A percentile compares a stretch with the other conserved stretches of the same genome.
Conservation (phyloP, 371 early-diverging fungal species). For the Phascolomyces articulosus region DNA sequence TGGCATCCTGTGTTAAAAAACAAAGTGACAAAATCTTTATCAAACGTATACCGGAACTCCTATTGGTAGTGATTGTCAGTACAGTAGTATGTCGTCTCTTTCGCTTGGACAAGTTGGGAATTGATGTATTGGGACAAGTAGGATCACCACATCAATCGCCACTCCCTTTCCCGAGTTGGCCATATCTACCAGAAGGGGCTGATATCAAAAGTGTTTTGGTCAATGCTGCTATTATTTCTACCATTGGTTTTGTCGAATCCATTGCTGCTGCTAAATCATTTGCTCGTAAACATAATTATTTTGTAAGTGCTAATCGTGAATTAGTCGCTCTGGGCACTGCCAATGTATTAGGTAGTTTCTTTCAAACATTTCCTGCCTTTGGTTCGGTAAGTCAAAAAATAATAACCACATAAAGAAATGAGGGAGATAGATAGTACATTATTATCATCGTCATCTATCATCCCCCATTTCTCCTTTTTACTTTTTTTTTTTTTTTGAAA, state of each 20-base stretch:
- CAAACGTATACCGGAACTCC: conserved; percentile 80
- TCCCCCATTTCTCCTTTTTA: too few species aligned
- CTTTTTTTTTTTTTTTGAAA: too few species aligned
- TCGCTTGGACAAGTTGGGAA: conserved; percentile 63
- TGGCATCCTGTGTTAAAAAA: conserved; percentile 52
- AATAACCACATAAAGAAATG: too few species aligned
- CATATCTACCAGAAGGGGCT: conserved; percentile 46
- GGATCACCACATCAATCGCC: conserved; percentile 38
- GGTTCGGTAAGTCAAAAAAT: conserved; percentile 72
- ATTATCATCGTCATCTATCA: too few species aligned
- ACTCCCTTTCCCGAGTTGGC: conserved; percentile 59
- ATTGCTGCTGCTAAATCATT: conserved; percentile 86
- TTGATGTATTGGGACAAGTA: conserved; percentile 71
- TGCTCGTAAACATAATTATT: conserved; percentile 81
- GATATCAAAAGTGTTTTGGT: conserved; percentile 53
- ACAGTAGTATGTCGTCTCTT: conserved; percentile 59
- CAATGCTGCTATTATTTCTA: conserved; percentile 73
- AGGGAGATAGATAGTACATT: too few species aligned
- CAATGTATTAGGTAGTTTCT: conserved; percentile 77
- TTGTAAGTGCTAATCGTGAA: conserved; percentile 89
- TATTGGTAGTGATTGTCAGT: conserved; percentile 73
- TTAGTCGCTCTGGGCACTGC: conserved; percentile 88
- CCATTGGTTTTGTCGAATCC: conserved; percentile 91
- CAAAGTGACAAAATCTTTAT: conserved; percentile 24
- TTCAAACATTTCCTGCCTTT: conserved; percentile 83